A percentile compares a stretch with the other conserved stretches of the same genome.
Conservation (phyloP, 1,284 basidiomycete species). For the Laetiporus sulphureus region DNA sequence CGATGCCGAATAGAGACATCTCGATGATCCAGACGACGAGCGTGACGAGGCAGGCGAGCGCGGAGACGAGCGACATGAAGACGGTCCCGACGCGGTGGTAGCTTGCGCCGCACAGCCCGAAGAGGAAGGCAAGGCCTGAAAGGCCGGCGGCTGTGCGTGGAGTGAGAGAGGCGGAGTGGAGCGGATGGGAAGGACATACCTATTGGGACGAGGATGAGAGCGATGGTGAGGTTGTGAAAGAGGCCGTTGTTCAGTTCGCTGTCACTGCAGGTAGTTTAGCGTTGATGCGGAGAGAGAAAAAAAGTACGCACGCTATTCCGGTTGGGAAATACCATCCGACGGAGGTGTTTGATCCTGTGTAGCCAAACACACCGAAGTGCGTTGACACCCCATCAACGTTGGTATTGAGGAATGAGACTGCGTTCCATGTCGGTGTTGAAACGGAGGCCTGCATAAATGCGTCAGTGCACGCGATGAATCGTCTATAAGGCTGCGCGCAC, state of each 20-base stretch:
- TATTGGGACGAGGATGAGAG: constrained; percentile 74
- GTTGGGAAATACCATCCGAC: constrained; percentile 55
- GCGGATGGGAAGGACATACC: constrained; percentile 30
- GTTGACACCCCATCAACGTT: constrained; percentile 28
- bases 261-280: constrained; percentile 20
- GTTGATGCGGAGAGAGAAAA: constrained; percentile 1
- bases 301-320: constrained; percentile 28
- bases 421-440: constrained; percentile 67
- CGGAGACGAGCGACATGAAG: constrained; percentile 63
- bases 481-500: constrained; percentile 31
- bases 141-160: constrained; percentile 50
- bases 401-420: constrained; percentile 61
- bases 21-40: constrained; percentile 70
- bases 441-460: constrained; percentile 42
- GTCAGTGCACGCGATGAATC: neutral
- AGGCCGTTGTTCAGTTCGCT: constrained; percentile 39
- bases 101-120: constrained; percentile 58
- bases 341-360: constrained; percentile 46
- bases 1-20: constrained; percentile 74
- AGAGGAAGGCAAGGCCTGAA: constrained; percentile 63
- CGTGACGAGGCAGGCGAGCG: constrained; percentile 57
- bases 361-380: constrained; percentile 74
- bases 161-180: constrained; percentile 51
- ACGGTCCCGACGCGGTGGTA: constrained; percentile 67
- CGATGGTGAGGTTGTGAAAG: constrained; percentile 64